Conservation (phyloP, 257 asterid species). For the Nicotiana tomentosiformis region DNA sequence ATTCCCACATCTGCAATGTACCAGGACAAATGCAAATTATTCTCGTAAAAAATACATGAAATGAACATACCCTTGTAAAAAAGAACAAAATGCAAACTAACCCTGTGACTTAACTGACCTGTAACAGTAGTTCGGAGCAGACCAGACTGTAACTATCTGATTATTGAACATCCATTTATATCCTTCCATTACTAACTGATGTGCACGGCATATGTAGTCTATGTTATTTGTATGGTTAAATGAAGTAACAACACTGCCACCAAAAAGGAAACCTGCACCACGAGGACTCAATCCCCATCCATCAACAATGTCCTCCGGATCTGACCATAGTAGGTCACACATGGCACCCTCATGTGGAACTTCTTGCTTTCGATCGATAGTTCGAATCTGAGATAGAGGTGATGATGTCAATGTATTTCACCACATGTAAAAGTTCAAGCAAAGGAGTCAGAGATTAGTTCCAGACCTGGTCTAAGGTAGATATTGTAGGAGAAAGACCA, state of each 20-base stretch:
- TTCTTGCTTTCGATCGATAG: conserved; percentile 94
- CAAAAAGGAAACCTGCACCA: conserved; percentile 95
- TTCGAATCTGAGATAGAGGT: conserved; percentile 54
- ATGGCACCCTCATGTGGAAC: conserved; percentile 98
- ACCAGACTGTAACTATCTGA: conserved; percentile 97
- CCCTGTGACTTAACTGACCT: conserved; percentile 34
- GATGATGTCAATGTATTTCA: conserved; percentile 13
- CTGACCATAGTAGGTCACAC: conserved; percentile 99
- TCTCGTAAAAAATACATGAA: background rate
- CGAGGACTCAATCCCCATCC: conserved; percentile 99
- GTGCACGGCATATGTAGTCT: conserved; percentile 96
- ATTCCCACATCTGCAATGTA: conserved; percentile 77
- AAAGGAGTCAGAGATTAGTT: conserved; percentile 2
- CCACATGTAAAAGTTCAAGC: conserved; percentile 1
- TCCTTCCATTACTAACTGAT: conserved; percentile 99
- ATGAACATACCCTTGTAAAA: background rate
- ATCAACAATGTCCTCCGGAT: conserved; percentile 91
- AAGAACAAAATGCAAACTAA: background rate
- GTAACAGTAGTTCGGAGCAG: conserved; percentile 97
- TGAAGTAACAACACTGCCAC: conserved; percentile 77
- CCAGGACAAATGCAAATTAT: background rate
- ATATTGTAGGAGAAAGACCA: conserved; percentile 88
- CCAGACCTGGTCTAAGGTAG: conserved; percentile 87
- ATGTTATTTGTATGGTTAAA: conserved; percentile 78
- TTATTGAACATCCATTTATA: conserved; percentile 93